A percentile compares a stretch with the other conserved stretches of the same genome.
Conservation (phyloP, 805 yeast species). For the Starmerella davenportii region DNA sequence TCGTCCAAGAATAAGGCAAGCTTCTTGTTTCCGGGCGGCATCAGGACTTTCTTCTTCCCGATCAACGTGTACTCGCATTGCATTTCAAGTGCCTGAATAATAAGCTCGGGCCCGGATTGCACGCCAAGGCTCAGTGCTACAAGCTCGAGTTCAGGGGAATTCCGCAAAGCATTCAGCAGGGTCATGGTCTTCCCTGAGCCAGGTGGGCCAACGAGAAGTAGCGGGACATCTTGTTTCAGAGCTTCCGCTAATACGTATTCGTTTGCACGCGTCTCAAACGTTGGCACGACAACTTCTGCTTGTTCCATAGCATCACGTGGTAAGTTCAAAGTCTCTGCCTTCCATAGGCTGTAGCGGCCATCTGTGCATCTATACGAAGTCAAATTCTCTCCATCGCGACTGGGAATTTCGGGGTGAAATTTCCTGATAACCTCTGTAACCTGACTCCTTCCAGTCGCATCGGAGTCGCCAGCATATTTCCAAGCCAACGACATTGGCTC, state of each 20-base stretch:
- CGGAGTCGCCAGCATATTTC: slow-evolving; percentile 46
- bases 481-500: slow-evolving; percentile 31
- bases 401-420: not conserved
- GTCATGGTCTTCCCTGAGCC: slow-evolving; percentile 97
- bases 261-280: slow-evolving; percentile 56
- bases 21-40: slow-evolving; percentile 46
- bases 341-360: slow-evolving; percentile 24
- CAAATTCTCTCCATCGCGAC: not conserved
- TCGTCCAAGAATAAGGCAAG: slow-evolving; percentile 83
- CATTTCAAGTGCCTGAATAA: slow-evolving; percentile 53
- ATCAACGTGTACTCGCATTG: slow-evolving; percentile 43
- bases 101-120: slow-evolving; percentile 45
- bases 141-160: slow-evolving; percentile 36
- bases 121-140: slow-evolving; percentile 67
- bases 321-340: slow-evolving; percentile 38
- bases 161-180: slow-evolving; percentile 46
- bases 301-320: slow-evolving; percentile 38
- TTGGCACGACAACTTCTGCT: slow-evolving; percentile 56
- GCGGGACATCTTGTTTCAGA: slow-evolving; percentile 37
- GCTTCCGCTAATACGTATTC: slow-evolving; percentile 42
- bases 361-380: slow-evolving; percentile 1
- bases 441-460: slow-evolving; percentile 2
- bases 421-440: slow-evolving; percentile 5
- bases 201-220: slow-evolving; percentile 85
- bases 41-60: slow-evolving; percentile 38